Percentiles rank a stretch among this genome's conserved stretches.
phyloP scores from a whole-genome alignment of 2,329 filamentous ascomycete species.

The Aspergillus latus region DNA sequence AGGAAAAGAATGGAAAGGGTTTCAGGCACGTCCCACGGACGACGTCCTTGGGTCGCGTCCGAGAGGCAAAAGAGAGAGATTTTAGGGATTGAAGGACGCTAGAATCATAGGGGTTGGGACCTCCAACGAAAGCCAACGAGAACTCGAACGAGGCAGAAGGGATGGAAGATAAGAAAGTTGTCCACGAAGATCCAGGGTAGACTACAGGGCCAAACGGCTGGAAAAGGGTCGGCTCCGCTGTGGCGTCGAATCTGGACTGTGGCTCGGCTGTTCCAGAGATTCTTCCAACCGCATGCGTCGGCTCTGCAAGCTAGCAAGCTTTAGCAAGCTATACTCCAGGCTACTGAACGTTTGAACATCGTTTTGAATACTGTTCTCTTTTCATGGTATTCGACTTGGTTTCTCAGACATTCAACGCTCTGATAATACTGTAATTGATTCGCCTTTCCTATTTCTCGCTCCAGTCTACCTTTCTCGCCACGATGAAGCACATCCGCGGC shows the following conservation, averaged over 20 bases:
- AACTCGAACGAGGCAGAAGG: slow-evolving; percentile 16
- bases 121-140: slow-evolving; percentile 26
- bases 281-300: slow-evolving; percentile 14
- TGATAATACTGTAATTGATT: background rate
- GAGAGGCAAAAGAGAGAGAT: slow-evolving; percentile 18
- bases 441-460: background rate
- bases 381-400: background rate
- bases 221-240: slow-evolving; percentile 17
- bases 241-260: slow-evolving; percentile 17
- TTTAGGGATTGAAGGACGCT: slow-evolving; percentile 28
- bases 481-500: slow-evolving; percentile 36
- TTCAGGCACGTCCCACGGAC: slow-evolving; percentile 22
- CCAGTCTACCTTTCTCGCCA: background rate
- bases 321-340: background rate
- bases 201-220: slow-evolving; percentile 11
- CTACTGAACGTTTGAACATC: background rate
- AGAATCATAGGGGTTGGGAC: slow-evolving; percentile 32
- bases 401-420: too few relatives aligned
- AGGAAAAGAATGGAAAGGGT: slow-evolving; percentile 23
- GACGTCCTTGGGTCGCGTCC: slow-evolving; percentile 14
- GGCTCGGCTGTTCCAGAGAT: slow-evolving; percentile 16
- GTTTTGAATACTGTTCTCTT: background rate
- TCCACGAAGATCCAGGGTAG: slow-evolving; percentile 2
- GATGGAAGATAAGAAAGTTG: slow-evolving; percentile 23
- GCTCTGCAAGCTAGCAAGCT: too few relatives aligned